Conservation (phyloP, 192 early-diverging fungal genomes). For the Coemansia sp. region DNA sequence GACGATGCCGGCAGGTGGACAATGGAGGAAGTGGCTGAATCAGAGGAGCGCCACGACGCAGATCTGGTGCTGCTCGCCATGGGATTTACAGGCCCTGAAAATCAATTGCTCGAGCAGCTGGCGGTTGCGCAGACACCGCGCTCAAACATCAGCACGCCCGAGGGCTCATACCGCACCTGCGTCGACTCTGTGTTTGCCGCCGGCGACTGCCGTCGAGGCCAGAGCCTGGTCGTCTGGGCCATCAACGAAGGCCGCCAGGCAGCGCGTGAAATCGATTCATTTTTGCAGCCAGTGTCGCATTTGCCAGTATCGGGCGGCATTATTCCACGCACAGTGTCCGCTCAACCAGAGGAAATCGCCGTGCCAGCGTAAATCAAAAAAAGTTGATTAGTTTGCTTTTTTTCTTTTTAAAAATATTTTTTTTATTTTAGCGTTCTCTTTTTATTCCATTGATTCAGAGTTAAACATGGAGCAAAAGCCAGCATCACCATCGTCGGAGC, state of each 20-base stretch:
- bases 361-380: background rate
- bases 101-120: conserved; percentile 76
- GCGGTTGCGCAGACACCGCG: conserved; percentile 72
- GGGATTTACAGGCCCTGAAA: conserved; percentile 95
- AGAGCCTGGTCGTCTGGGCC: conserved; percentile 95
- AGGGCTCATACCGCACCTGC: conserved; percentile 75
- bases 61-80: conserved; percentile 93
- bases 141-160: conserved; percentile 79
- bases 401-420: conserved; percentile 8
- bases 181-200: conserved; percentile 89
- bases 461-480: background rate
- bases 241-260: conserved; percentile 97
- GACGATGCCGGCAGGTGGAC: conserved; percentile 70
- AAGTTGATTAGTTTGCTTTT: background rate
- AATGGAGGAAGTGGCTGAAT: conserved; percentile 87
- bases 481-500: background rate
- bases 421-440: conserved; percentile 2
- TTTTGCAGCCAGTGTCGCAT: conserved; percentile 68
- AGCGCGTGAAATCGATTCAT: conserved; percentile 88
- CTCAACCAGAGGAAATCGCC: background rate
- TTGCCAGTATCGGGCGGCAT: conserved; percentile 90
- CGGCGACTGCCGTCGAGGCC: conserved; percentile 95
- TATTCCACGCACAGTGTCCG: conserved; percentile 57
- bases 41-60: conserved; percentile 80
- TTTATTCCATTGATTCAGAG: background rate